Conservation (phyloP, 2,329 filamentous ascomycete genomes). For the Balansia obtecta region DNA sequence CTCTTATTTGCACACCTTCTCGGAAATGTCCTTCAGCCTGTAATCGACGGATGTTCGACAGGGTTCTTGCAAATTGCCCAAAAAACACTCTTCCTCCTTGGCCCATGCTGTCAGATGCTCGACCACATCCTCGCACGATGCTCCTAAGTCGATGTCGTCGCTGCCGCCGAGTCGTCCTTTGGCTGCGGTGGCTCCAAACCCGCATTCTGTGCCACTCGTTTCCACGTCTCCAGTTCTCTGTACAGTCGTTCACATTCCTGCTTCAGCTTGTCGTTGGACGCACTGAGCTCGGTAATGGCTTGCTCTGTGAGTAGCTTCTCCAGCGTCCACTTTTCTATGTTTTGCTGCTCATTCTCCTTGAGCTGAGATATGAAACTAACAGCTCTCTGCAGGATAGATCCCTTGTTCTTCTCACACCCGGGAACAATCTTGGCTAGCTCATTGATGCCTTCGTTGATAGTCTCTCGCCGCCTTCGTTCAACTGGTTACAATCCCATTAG, state of each 20-base stretch:
- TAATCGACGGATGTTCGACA: too few relatives aligned
- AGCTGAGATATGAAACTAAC: constrained; percentile 91
- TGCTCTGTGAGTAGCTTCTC: constrained; percentile 86
- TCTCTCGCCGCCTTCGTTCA: constrained; percentile 89
- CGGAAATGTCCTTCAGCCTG: too few relatives aligned
- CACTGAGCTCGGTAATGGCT: constrained; percentile 76
- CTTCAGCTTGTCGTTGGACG: constrained; percentile 79
- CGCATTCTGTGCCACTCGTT: constrained; percentile 51
- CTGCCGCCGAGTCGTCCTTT: constrained; percentile 21
- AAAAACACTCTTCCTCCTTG: neutral
- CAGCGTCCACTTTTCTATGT: constrained; percentile 87
- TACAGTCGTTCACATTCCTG: constrained; percentile 66
- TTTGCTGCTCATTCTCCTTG: constrained; percentile 86
- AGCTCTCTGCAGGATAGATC: constrained; percentile 84
- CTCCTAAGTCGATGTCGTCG: constrained; percentile 18
- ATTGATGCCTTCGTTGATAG: constrained; percentile 98
- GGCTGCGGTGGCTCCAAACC: constrained; percentile 35
- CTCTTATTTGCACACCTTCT: too few relatives aligned
- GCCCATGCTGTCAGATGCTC: neutral
- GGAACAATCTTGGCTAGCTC: constrained; percentile 96
- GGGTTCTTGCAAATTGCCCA: too few relatives aligned
- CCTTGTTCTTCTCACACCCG: constrained; percentile 98
- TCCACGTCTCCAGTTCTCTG: constrained; percentile 68
- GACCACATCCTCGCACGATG: neutral
- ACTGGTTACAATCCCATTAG: constrained; percentile 44